Evolutionary conservation across 2,329 filamentous ascomycete species (phyloP).

Genomic region (Ceratocystis cacaofunesta): DNA sequence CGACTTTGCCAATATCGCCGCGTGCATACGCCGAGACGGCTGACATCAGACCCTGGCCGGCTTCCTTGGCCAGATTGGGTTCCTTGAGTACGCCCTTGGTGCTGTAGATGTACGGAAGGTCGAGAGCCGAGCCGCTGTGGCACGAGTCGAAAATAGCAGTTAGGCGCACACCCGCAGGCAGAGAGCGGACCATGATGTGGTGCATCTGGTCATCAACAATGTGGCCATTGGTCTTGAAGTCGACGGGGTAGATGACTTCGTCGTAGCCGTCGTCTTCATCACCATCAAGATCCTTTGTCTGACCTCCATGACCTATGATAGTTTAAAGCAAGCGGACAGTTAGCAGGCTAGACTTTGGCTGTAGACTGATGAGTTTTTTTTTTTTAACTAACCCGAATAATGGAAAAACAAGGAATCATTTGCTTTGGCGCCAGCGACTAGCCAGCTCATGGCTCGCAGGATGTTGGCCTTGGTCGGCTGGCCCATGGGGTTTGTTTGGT

Average conservation of each 20-base stretch:
- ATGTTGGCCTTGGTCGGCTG: slow-evolving; percentile 42
- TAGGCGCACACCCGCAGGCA: slow-evolving; percentile 53
- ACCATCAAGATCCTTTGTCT: slow-evolving; percentile 40
- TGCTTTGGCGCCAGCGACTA: slow-evolving; percentile 40
- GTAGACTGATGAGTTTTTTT: not conserved
- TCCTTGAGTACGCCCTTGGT: slow-evolving; percentile 60
- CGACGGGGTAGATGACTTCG: slow-evolving; percentile 43
- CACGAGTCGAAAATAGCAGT: slow-evolving; percentile 42
- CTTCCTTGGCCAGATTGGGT: slow-evolving; percentile 57
- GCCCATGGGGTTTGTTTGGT: slow-evolving; percentile 42
- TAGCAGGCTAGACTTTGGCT: not conserved
- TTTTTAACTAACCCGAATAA: slow-evolving; percentile 30
- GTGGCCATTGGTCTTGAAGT: slow-evolving; percentile 38
- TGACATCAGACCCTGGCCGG: slow-evolving; percentile 49
- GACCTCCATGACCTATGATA: slow-evolving; percentile 35
- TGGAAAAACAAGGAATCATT: slow-evolving; percentile 47
- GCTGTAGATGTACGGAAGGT: slow-evolving; percentile 45
- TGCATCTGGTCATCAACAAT: slow-evolving; percentile 47
- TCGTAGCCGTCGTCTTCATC: slow-evolving; percentile 44
- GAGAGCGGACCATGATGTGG: slow-evolving; percentile 45
- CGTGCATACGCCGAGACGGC: slow-evolving; percentile 61
- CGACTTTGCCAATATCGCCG: slow-evolving; percentile 65
- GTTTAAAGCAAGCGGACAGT: not conserved
- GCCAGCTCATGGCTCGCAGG: slow-evolving; percentile 42
- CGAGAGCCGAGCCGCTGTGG: slow-evolving; percentile 42